Conservation (phyloP, 805 yeast species). For the Yarrowia divulgata region DNA sequence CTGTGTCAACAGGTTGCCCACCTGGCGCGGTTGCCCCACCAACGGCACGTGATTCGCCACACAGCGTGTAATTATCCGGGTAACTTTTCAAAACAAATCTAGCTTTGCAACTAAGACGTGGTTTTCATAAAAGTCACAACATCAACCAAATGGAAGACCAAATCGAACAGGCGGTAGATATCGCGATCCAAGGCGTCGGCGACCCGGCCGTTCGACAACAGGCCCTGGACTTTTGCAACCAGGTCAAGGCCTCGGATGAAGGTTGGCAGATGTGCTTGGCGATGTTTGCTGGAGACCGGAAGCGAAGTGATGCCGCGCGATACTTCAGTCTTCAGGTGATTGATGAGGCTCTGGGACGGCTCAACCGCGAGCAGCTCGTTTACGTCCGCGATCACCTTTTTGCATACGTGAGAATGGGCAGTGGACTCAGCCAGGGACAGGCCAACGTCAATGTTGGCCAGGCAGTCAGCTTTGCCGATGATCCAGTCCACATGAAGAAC, state of each 20-base stretch:
- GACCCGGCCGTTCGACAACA: conserved; percentile 67
- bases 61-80: conserved; percentile 33
- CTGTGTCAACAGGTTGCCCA: not conserved
- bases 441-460: conserved; percentile 44
- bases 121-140: conserved; percentile 15
- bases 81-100: conserved; percentile 35
- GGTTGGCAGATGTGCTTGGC: conserved; percentile 59
- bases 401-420: conserved; percentile 50
- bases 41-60: conserved; percentile 38
- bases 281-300: conserved; percentile 51
- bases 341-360: conserved; percentile 59
- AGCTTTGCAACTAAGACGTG: conserved; percentile 27
- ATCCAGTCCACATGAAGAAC: conserved; percentile 59
- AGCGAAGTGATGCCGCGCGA: conserved; percentile 61
- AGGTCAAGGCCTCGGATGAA: conserved; percentile 54
- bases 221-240: conserved; percentile 57
- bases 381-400: conserved; percentile 59
- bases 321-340: conserved; percentile 76
- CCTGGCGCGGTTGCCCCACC: conserved; percentile 1
- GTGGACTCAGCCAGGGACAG: conserved; percentile 42
- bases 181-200: conserved; percentile 75
- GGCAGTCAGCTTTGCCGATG: conserved; percentile 43
- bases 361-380: conserved; percentile 57
- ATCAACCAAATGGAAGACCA: conserved; percentile 55
- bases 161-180: conserved; percentile 85